Conservation (phyloP, 495 filamentous ascomycete genomes). For the Hyaloscypha hepaticicola region DNA sequence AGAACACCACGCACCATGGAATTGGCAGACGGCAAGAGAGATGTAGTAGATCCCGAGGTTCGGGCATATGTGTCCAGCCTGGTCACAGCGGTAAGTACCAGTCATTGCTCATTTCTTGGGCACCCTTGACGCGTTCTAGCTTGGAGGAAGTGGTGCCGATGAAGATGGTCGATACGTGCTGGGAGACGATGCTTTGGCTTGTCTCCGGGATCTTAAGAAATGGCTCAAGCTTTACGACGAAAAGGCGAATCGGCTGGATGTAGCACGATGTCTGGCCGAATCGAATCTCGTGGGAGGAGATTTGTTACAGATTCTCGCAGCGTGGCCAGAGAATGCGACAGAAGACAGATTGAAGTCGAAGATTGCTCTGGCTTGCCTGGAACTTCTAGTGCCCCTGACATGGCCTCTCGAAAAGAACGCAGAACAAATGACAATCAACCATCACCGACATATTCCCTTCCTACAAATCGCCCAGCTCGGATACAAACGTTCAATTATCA, state of each 20-base stretch:
- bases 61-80: slow-evolving; percentile 88
- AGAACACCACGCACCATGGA: slow-evolving; percentile 42
- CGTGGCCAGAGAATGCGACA: slow-evolving; percentile 67
- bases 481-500: slow-evolving; percentile 88
- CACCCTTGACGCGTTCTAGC: slow-evolving; percentile 46
- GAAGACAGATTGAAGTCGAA: slow-evolving; percentile 73
- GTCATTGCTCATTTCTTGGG: neutral
- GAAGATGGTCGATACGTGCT: slow-evolving; percentile 82
- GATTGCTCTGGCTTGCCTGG: slow-evolving; percentile 82
- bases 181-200: slow-evolving; percentile 90
- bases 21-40: slow-evolving; percentile 47
- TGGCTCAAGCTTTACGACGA: slow-evolving; percentile 96
- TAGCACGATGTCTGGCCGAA: slow-evolving; percentile 88
- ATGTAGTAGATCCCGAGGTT: slow-evolving; percentile 80
- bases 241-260: slow-evolving; percentile 91
- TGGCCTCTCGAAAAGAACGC: slow-evolving; percentile 86
- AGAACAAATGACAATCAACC: slow-evolving; percentile 83
- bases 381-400: slow-evolving; percentile 90
- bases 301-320: slow-evolving; percentile 81
- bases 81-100: slow-evolving; percentile 75
- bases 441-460: slow-evolving; percentile 86
- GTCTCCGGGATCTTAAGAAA: slow-evolving; percentile 86
- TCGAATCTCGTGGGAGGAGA: slow-evolving; percentile 90
- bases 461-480: slow-evolving; percentile 80
- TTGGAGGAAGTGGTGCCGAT: slow-evolving; percentile 82